These are phyloP conservation scores for Lactifluus subvellereus DNA, from an alignment of 768 basidiomycete species.

Conservation along the genomic window DNA sequence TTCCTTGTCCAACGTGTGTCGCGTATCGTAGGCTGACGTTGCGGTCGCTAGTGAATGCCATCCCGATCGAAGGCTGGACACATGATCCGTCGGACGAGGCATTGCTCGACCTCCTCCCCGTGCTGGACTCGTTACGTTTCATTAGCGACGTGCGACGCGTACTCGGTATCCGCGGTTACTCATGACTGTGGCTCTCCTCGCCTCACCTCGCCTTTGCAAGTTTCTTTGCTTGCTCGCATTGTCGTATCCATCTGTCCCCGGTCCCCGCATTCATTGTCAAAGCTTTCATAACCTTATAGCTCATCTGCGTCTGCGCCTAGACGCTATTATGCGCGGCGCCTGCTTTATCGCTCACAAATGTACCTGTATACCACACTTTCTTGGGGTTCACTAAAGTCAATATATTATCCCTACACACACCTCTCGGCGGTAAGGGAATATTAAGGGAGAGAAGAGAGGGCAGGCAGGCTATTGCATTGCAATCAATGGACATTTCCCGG, in stretches of 20 bases:
- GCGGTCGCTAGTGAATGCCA: conserved; percentile 79
- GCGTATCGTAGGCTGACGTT: background rate
- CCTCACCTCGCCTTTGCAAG: background rate
- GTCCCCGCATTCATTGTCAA: conserved; percentile 8
- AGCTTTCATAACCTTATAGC: conserved; percentile 20
- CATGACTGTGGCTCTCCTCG: conserved; percentile 27
- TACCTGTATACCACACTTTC: conserved; percentile 24
- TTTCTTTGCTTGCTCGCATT: conserved; percentile 3
- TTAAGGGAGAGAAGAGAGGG: background rate
- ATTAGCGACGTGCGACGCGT: conserved; percentile 92
- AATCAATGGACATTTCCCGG: conserved; percentile 11
- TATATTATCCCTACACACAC: conserved; percentile 8
- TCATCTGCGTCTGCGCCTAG: conserved; percentile 19
- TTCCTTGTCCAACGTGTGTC: background rate
- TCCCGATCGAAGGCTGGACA: conserved; percentile 99
- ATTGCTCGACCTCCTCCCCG: conserved; percentile 88
- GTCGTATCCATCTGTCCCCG: conserved; percentile 3
- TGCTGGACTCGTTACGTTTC: conserved; percentile 93
- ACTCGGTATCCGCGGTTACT: conserved; percentile 64
- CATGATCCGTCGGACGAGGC: conserved; percentile 97
- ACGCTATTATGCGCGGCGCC: conserved; percentile 16
- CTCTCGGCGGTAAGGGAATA: background rate
- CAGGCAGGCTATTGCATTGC: conserved; percentile 3
- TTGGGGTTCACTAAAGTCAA: conserved; percentile 11
- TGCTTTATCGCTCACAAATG: conserved; percentile 20